These are phyloP conservation scores for Penicillium corylophilum DNA, from an alignment of 2,329 filamentous ascomycete genomes.

Conservation along the genomic window DNA sequence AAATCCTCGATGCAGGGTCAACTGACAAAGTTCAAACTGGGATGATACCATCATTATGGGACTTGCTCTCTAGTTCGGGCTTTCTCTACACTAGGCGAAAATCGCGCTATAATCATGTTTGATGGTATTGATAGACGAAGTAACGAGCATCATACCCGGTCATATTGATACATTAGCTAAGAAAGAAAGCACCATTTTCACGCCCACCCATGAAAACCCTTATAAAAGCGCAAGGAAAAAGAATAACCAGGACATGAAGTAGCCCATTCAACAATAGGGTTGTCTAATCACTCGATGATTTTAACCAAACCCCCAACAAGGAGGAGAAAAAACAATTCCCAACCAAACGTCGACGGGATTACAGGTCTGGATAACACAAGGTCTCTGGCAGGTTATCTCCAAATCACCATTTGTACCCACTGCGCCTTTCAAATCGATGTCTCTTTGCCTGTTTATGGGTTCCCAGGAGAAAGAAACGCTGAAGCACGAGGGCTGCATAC, in stretches of 20 bases:
- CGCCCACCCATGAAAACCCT: conserved; percentile 11
- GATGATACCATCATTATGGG: too few relatives aligned
- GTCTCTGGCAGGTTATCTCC: background rate
- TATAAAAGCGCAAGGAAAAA: conserved; percentile 5
- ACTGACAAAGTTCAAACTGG: too few relatives aligned
- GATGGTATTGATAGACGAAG: background rate
- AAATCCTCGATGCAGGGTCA: too few relatives aligned
- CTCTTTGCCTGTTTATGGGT: background rate
- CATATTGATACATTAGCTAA: conserved; percentile 23
- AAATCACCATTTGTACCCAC: background rate
- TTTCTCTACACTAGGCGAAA: background rate
- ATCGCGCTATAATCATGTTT: background rate
- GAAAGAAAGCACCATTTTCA: conserved; percentile 9
- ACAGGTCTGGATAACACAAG: background rate
- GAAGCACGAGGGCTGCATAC: background rate
- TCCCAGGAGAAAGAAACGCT: background rate
- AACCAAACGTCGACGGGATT: background rate
- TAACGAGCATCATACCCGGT: conserved; percentile 4
- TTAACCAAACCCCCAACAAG: background rate
- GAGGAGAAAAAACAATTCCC: background rate
- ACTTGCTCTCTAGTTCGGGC: background rate
- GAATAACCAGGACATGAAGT: conserved; percentile 8
- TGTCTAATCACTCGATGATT: background rate
- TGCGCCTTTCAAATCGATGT: background rate
- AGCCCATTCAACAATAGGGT: background rate